A percentile compares a stretch with the other conserved stretches of the same genome.
Evolutionary conservation across 2,329 filamentous ascomycete genomes (phyloP).

Genomic region (Monascus ruber): DNA sequence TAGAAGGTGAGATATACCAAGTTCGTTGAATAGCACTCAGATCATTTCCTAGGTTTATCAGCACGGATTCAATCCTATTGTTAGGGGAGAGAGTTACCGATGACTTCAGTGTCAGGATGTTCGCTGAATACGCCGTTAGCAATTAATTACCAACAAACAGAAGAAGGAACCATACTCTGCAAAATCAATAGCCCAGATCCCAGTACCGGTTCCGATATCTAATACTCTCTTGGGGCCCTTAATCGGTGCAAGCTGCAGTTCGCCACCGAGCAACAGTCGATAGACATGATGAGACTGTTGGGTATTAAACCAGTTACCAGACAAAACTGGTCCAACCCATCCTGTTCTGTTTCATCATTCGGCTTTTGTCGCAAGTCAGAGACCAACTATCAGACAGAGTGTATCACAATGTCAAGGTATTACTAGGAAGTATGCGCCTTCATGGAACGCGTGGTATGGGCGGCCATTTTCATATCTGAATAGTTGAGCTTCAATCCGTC

Average conservation of each 20-base stretch:
- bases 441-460: background rate
- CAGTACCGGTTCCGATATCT: background rate
- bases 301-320: background rate
- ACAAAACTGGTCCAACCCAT: slow-evolving; percentile 2
- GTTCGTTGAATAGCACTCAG: slow-evolving; percentile 21
- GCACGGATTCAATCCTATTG: background rate
- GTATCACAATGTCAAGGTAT: background rate
- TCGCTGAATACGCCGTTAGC: slow-evolving; percentile 8
- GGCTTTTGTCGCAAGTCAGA: slow-evolving; percentile 1
- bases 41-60: slow-evolving; percentile 14
- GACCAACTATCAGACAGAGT: background rate
- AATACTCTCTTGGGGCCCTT: background rate
- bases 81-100: slow-evolving; percentile 10
- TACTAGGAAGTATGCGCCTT: background rate
- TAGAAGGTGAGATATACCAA: slow-evolving; percentile 9
- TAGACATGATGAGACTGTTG: slow-evolving; percentile 13
- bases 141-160: background rate
- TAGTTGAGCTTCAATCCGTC: background rate
- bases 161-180: slow-evolving; percentile 17
- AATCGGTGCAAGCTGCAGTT: slow-evolving; percentile 18
- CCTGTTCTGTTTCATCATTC: slow-evolving; percentile 11
- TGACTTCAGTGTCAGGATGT: slow-evolving; percentile 15
- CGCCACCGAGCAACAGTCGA: slow-evolving; percentile 14
- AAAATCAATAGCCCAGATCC: slow-evolving; percentile 17
- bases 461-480: background rate